A percentile compares a stretch with the other conserved stretches of the same genome.
These are phyloP conservation scores for Cryphonectria nitschkei DNA, from an alignment of 2,329 filamentous ascomycete genomes.

Conservation along the genomic window DNA sequence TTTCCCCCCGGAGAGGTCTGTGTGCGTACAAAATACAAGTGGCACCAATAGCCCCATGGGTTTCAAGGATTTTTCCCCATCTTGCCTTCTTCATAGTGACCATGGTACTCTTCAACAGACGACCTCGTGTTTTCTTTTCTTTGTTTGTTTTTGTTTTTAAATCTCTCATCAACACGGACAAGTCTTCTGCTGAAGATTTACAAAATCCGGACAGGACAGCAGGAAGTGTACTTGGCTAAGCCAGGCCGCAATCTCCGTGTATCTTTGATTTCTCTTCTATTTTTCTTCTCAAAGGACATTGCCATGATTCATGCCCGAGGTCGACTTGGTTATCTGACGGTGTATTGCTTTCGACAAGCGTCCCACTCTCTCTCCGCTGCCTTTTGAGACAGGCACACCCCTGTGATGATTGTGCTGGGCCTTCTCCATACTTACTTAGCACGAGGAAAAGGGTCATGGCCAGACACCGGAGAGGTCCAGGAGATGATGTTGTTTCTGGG, in stretches of 20 bases:
- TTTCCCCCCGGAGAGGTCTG: constrained; percentile 2
- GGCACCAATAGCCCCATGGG: background rate
- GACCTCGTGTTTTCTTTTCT: background rate
- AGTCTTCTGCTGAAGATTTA: background rate
- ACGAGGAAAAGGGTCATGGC: too few relatives aligned
- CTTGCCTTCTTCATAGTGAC: background rate
- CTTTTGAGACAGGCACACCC: constrained; percentile 1
- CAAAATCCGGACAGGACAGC: too few relatives aligned
- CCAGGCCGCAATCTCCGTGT: background rate
- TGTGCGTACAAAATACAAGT: background rate
- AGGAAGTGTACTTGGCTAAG: background rate
- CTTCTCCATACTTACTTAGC: background rate
- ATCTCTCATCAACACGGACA: background rate
- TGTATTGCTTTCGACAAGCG: background rate
- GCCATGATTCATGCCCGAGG: background rate
- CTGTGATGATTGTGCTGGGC: background rate
- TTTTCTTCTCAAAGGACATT: background rate
- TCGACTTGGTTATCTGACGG: background rate
- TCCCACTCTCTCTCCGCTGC: constrained; percentile 5
- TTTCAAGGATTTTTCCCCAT: background rate
- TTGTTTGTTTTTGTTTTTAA: too few relatives aligned
- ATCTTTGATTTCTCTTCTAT: background rate
- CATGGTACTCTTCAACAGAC: background rate
- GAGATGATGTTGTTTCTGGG: background rate
- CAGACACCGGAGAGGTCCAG: background rate